Evolutionary conservation across 306 rosid species (phyloP), one percentile per base, ranked within the genome.

Genomic region (Dalbergia cochinchinensis): DNA sequence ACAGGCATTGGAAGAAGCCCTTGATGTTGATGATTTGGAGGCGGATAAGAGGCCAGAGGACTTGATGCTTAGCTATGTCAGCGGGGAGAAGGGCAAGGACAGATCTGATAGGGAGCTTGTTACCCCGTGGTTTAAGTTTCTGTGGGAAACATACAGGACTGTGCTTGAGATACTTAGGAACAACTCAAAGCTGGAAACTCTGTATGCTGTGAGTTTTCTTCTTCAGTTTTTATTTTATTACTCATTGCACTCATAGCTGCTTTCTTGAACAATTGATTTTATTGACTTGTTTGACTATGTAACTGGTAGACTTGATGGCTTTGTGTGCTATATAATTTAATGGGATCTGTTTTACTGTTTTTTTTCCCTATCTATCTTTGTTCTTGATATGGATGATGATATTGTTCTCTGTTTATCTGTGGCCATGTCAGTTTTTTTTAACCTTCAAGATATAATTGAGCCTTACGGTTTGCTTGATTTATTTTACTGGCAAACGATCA

Each of bases 1-100:
- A 0, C 93, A 93, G 78, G 99, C 94, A 8, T 71, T 96, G 33
- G 99, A 96, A 79, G 99, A 93, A 69, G 99, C 99, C 4, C 94
- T 96, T 11, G 96, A 96, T 84, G 98, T 96, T 5, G 99, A 96
- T 74, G 99, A 96, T 78, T 86, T 96, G 12, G 99, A 96, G 88
- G 99, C 98, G 0, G 99, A 96, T 81, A 91, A 93, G 81, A 93
- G 97, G 84, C 99, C 99, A 0, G 99, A 96, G 78, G 99, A 96
- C 72, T 80, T 96, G 59, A 96, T 96, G 99, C 87, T 96, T 0
- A 93, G 98, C 74, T 93, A 89, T 73, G 99, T 96, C 73, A 96
- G 99, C 66, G 99, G 99, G 0, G 99, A 96, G 84, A 96, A 96
- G 71, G 99, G 99, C 51, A 96, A 90, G 54, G 98, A 96, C 42